Percentiles rank a stretch among this genome's conserved stretches.
Evolutionary conservation across 2,329 filamentous ascomycete species (phyloP).

Genomic region (Aureobasidium melanogenum): DNA sequence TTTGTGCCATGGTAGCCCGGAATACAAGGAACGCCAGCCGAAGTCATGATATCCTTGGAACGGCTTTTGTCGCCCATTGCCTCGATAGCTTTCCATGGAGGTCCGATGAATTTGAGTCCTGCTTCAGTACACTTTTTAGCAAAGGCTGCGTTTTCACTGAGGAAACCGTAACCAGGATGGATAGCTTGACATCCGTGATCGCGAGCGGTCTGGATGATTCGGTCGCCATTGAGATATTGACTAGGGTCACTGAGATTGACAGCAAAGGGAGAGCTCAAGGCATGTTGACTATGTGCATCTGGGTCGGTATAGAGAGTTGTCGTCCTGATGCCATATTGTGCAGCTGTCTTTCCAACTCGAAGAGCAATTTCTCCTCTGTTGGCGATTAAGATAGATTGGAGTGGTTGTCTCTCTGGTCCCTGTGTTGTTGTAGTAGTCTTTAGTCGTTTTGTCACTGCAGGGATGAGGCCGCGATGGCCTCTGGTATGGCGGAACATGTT

Average conservation of each 20-base stretch:
- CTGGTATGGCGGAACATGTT: constrained; percentile 12
- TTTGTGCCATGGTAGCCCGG: constrained; percentile 88
- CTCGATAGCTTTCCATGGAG: constrained; percentile 66
- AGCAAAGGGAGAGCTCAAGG: constrained; percentile 71
- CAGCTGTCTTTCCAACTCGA: constrained; percentile 81
- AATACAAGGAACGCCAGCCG: constrained; percentile 90
- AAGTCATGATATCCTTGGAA: constrained; percentile 94
- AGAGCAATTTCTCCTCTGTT: constrained; percentile 96
- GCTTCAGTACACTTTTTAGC: constrained; percentile 81
- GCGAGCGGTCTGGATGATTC: constrained; percentile 83
- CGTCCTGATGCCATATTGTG: constrained; percentile 80
- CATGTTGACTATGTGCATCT: constrained; percentile 80
- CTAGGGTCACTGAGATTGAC: constrained; percentile 75
- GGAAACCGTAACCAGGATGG: constrained; percentile 90
- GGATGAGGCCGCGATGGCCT: constrained; percentile 11
- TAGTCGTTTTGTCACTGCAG: constrained; percentile 2
- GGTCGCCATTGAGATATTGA: constrained; percentile 86
- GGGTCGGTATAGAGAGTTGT: constrained; percentile 94
- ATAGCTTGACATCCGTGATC: constrained; percentile 80
- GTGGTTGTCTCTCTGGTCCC: constrained; percentile 16
- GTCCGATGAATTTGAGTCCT: constrained; percentile 89
- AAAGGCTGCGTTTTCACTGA: constrained; percentile 89
- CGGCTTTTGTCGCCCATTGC: constrained; percentile 87
- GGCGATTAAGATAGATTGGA: constrained; percentile 74
- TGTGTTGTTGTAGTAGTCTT: constrained; percentile 14